Evolutionary conservation across 345 rosid genomes (phyloP), one percentile per base, ranked within the genome.

Genomic region (Gossypium australe): DNA sequence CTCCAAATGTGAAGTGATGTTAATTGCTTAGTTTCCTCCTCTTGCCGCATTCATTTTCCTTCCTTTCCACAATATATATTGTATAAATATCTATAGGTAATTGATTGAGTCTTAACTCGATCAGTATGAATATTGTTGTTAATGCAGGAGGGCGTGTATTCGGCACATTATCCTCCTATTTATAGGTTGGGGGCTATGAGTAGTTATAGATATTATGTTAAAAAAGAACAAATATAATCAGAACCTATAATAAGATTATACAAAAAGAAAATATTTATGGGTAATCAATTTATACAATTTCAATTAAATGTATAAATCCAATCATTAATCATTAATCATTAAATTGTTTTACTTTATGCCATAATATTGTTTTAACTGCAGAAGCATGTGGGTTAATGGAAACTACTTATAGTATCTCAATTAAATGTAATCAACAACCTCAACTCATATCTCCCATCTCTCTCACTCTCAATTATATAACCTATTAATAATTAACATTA

Each of bases 201-300:
- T 34, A 34, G 7, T 34, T 34, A 0, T 34, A 34, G 1, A 5
- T 5, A 34, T 34, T 34, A 5, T 5, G 0, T 4, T 0, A 1
- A 34, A 34, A 5, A 34, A 34, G 0, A 34, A 29, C 0, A 29
- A 0, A 34, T 34, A 34, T 34, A 0, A 34, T 34, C 0, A 5
- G 0, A 34, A 34, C 7, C 0, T 34, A 34, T 34, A 34, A 34
- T 34, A 0, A 34, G 0, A 34, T 34, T 34, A 5, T 5, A 1
- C 0, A 4, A 34, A 34, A 34, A 20, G 0, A 34, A 34, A 34
- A 34, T 34, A 34, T 34, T 34, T 34, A 4, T 34, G 6, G 38
- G 6, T 34, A 34, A 34, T 34, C 1, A 34, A 0, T 34, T 4
- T 34, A 34, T 34, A 4, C 38, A 34, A 29, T 29, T 29, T 29